Evolutionary conservation across 352 stramenopile genomes (phyloP).

Genomic region (Phytophthora melonis): DNA sequence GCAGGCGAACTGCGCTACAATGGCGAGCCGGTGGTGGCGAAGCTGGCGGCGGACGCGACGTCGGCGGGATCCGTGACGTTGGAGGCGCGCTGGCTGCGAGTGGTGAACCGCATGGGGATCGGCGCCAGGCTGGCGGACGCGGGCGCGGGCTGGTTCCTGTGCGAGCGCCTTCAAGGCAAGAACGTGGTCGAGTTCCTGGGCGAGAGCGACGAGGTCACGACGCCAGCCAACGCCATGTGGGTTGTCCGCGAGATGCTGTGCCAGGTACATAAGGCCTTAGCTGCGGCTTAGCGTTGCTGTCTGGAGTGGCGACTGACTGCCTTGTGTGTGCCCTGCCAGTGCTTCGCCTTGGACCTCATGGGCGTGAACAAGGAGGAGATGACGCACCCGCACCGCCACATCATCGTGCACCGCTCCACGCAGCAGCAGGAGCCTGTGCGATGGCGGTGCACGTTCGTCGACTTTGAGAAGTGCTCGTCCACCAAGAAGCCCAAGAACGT

Average conservation of each 20-base stretch:
- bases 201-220: conserved; percentile 31
- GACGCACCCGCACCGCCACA: conserved; percentile 81
- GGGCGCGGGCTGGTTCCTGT: conserved; percentile 67
- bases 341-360: conserved; percentile 78
- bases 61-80: conserved; percentile 48
- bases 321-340: conserved; percentile 37
- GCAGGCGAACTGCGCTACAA: conserved; percentile 40
- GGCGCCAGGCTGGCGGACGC: conserved; percentile 53
- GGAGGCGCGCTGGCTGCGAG: conserved; percentile 65
- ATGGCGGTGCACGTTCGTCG: conserved; percentile 73
- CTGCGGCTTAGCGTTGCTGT: too few relatives aligned
- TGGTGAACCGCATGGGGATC: conserved; percentile 72
- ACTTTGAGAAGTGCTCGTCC: conserved; percentile 81
- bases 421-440: background rate
- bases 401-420: conserved; percentile 52
- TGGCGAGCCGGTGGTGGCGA: conserved; percentile 52
- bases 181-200: conserved; percentile 73
- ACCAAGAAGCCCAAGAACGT: conserved; percentile 82
- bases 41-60: conserved; percentile 49
- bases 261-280: conserved; percentile 51
- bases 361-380: conserved; percentile 87
- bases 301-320: background rate
- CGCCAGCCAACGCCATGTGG: conserved; percentile 52
- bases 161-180: conserved; percentile 62
- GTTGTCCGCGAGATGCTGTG: conserved; percentile 69